Percentiles rank a stretch among this genome's conserved stretches.
Evolutionary conservation across 108 stramenopile genomes (phyloP).

Genomic region (Cyclotella distinguenda): DNA sequence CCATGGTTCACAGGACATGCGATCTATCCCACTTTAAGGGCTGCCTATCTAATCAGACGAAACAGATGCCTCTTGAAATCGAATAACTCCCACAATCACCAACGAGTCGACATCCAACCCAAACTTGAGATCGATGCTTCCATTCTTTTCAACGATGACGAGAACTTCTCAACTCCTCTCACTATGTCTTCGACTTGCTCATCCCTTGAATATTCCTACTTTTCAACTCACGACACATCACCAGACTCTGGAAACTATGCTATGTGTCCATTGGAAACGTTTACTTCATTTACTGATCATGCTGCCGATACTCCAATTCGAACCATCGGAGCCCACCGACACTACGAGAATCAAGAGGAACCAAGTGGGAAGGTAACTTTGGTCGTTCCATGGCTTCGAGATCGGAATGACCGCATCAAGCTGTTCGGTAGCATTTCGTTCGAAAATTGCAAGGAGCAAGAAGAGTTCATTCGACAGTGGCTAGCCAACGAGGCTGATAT

Average conservation of each 20-base stretch:
- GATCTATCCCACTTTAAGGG: slow-evolving; percentile 71
- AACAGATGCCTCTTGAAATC: slow-evolving; percentile 13
- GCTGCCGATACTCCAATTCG: too few species aligned
- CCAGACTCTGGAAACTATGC: neutral
- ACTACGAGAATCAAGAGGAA: neutral
- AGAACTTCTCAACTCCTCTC: neutral
- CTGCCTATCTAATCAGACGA: slow-evolving; percentile 46
- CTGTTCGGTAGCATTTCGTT: slow-evolving; percentile 53
- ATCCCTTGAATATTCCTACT: slow-evolving; percentile 41
- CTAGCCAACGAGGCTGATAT: slow-evolving; percentile 54
- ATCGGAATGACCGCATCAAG: slow-evolving; percentile 42
- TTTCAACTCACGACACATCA: slow-evolving; percentile 9
- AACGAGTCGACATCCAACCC: neutral
- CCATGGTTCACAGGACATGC: slow-evolving; percentile 86
- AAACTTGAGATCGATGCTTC: neutral
- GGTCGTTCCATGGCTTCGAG: slow-evolving; percentile 72
- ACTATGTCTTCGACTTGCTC: slow-evolving; percentile 14
- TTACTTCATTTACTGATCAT: neutral
- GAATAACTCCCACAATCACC: neutral
- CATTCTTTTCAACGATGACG: neutral
- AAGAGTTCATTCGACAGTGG: slow-evolving; percentile 71
- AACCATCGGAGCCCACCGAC: neutral
- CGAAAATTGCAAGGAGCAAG: slow-evolving; percentile 53
- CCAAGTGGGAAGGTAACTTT: slow-evolving; percentile 49
- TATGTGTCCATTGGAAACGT: neutral